phyloP scores from a whole-genome alignment of 2,329 filamentous ascomycete genomes.

The Amauroascus niger region DNA sequence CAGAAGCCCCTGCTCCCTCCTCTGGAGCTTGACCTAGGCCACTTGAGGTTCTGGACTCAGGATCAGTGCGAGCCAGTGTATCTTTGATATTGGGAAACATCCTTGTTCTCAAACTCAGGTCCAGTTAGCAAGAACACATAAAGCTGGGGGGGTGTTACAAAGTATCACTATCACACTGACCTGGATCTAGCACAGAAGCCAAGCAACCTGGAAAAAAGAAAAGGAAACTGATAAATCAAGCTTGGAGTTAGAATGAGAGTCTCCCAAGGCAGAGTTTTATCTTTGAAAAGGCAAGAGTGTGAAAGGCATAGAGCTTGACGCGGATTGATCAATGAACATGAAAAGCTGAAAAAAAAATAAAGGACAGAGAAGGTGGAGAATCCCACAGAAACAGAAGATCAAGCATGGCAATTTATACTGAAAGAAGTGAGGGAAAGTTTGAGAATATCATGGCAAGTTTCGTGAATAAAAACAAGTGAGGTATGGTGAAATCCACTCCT shows the following conservation, averaged over 20 bases:
- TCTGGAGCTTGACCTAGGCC: not conserved
- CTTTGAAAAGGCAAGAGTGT: not conserved
- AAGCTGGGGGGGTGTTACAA: too few relatives aligned
- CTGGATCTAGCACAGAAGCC: too few relatives aligned
- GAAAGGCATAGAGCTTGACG: not conserved
- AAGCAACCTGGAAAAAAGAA: too few relatives aligned
- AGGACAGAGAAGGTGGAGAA: not conserved
- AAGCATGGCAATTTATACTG: not conserved
- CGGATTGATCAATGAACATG: not conserved
- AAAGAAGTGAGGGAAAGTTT: not conserved
- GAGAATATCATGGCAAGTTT: not conserved
- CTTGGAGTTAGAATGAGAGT: not conserved
- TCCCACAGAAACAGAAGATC: not conserved
- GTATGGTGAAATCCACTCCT: not conserved
- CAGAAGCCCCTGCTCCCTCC: not conserved
- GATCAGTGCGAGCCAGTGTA: not conserved
- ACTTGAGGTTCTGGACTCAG: not conserved
- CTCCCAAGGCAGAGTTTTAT: not conserved
- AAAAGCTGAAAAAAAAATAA: not conserved
- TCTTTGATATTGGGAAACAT: not conserved
- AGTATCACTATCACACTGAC: too few relatives aligned
- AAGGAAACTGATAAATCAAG: not conserved
- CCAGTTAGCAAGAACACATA: not conserved
- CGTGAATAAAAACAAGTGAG: not conserved
- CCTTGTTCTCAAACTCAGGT: not conserved